Evolutionary conservation across 2,329 filamentous ascomycete species (phyloP), one percentile per base, ranked within the genome.

Genomic region (Phaeomoniella chlamydospora): DNA sequence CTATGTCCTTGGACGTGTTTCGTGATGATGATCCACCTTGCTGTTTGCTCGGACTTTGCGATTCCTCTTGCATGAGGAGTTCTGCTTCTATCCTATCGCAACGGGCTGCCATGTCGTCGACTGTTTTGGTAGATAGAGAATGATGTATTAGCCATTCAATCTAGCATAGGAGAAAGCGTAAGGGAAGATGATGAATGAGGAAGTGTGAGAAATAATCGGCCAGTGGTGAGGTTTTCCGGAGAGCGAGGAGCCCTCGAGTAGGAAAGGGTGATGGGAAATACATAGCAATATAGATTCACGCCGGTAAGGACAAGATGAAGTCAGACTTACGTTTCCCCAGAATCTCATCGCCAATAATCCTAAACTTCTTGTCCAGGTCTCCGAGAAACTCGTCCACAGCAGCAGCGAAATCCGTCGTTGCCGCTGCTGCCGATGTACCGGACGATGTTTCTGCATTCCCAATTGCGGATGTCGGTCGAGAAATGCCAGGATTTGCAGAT

Each of bases 381-480:
- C 44, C 45, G n/a, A 48, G 39, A 35, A 49, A 49, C 29, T 48
- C 45, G 37, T 49, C 47, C n/a, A 49, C 48, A 3, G 47, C 45
- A 29, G 46, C 45, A 22, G 44, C 37, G 26, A 49, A 41, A 37
- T 43, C 42, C 4, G 42, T 37, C 6, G 45, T 39, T 13, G 45
- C 45, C n/a, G 6, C 22, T 26, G 22, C 22, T 6, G 22, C 22
- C n/a, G 22, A 6, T n/a, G 22, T n/a, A 9, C 9, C n/a, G 9
- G 22, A 26, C n/a, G 22, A 6, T n/a, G 22, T 26, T 26, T 6
- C 9, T 9, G 22, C n/a, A 26, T 26, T 26, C 9, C 22, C n/a
- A n/a, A 6, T 26, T 6, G 6, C n/a, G 6, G 22, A 26, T 26
- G 22, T 26, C 9, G 22, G 22, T 6, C 22, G 22, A 26, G 22